A percentile compares a stretch with the other conserved stretches of the same genome.
Evolutionary conservation across 2,329 filamentous ascomycete genomes (phyloP).

Genomic region (Pyricularia sp.): DNA sequence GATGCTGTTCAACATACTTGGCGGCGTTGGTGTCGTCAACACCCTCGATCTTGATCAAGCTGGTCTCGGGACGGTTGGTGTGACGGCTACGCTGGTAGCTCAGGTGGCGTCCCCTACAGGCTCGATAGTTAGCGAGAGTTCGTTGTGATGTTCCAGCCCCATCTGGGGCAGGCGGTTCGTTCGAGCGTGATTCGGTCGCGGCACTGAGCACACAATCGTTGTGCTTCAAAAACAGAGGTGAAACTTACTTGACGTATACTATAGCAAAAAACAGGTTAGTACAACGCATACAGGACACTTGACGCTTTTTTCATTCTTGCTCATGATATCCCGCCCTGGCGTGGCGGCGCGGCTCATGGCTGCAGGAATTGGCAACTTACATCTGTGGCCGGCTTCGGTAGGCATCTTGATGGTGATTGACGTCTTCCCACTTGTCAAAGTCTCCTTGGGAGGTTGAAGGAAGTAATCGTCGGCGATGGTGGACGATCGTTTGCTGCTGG

Average conservation of each 20-base stretch:
- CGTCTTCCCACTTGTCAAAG: conserved; percentile 4
- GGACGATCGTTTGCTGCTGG: conserved; percentile 5
- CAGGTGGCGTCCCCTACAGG: conserved; percentile 82
- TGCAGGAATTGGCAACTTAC: conserved; percentile 42
- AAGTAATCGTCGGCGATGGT: conserved; percentile 2
- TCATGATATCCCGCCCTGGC: conserved; percentile 2
- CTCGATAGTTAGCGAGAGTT: conserved; percentile 11
- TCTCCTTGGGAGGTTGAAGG: conserved; percentile 4
- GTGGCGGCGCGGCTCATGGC: conserved; percentile 8
- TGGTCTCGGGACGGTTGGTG: conserved; percentile 78
- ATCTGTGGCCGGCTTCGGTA: conserved; percentile 78
- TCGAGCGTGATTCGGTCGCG: neutral
- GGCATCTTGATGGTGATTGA: conserved; percentile 52
- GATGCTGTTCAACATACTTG: conserved; percentile 46
- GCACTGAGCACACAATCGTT: neutral
- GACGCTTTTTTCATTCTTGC: neutral
- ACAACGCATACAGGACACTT: neutral
- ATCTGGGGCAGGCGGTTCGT: neutral
- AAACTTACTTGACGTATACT: conserved; percentile 86
- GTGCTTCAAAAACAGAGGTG: neutral
- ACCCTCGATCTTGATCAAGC: conserved; percentile 97
- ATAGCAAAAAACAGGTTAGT: conserved; percentile 9
- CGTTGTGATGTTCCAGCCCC: neutral
- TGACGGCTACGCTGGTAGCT: conserved; percentile 95
- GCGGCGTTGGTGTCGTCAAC: conserved; percentile 83